A percentile compares a stretch with the other conserved stretches of the same genome.
These are phyloP conservation scores for Cucumis cinereus DNA, from an alignment of 306 rosid species.

Conservation along the genomic window DNA sequence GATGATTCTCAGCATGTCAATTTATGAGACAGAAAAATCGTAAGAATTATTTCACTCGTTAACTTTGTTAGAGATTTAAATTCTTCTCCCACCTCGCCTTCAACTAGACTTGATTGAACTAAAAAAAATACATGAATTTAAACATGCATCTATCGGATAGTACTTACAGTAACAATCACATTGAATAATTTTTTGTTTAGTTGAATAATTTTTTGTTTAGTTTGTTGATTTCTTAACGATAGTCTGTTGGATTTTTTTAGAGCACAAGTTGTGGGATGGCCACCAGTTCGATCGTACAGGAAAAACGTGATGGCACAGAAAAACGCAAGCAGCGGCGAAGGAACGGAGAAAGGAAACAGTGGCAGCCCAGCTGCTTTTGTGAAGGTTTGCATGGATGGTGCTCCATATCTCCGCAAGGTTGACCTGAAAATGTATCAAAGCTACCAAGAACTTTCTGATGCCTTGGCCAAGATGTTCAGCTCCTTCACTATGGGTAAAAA, in stretches of 20 bases:
- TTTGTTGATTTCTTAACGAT: neutral
- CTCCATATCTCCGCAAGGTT: slow-evolving; percentile 70
- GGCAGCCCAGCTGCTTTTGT: slow-evolving; percentile 27
- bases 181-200: neutral
- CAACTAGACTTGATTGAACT: no score
- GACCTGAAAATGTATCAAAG: slow-evolving; percentile 54
- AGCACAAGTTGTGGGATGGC: slow-evolving; percentile 79
- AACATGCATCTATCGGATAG: no score
- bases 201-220: neutral
- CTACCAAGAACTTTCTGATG: slow-evolving; percentile 59
- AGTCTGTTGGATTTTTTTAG: slow-evolving; percentile 17
- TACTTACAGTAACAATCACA: no score
- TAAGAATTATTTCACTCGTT: neutral
- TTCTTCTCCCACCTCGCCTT: neutral
- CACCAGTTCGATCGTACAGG: slow-evolving; percentile 64
- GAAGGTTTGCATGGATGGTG: slow-evolving; percentile 76
- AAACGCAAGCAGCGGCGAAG: slow-evolving; percentile 16
- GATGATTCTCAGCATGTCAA: no score
- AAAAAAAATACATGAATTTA: no score
- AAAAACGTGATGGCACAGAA: slow-evolving; percentile 56
- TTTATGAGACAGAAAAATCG: no score
- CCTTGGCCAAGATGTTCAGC: slow-evolving; percentile 79
- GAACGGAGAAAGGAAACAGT: slow-evolving; percentile 13
- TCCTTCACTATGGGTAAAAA: slow-evolving; percentile 55
- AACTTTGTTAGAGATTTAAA: no score